Base-by-base conservation (phyloP, 768 basidiomycete species). In the Bullera alba region DNA sequence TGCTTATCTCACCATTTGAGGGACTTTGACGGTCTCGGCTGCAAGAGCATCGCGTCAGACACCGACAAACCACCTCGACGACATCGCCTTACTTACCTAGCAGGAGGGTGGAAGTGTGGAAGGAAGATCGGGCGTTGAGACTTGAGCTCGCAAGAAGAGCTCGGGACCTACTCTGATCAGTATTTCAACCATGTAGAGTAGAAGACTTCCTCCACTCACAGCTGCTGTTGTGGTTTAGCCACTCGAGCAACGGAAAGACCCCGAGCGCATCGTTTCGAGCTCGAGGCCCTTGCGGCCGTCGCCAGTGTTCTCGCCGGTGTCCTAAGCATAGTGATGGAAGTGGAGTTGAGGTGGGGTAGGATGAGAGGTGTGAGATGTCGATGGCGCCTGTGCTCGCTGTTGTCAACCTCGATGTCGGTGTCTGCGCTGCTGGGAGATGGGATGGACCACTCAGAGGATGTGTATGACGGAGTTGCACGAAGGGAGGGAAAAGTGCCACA, bases 21-120 rank as follows among this genome's bases (percentile, higher is more conserved):
- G 91, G 32, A 96, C 91, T 76, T 93, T 89, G 57, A 96, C 80
- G 48, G 84, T 88, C 75, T 92, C 86, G 50, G 83, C 65, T 67
- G 39, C n/a, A 41, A 12, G 34, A 34, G 7, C 25, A 54, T 29
- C 36, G 53, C 25, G 15, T 25, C 32, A 16, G 19, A 4, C 6
- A 19, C 23, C 5, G 36, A 25, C n/a, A 15, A 3, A 3, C 15
- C 22, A 43, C 28, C 17, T 37, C 14, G 29, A 25, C 30, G 36
- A 3, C n/a, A n/a, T n/a, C n/a, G n/a, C n/a, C n/a, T 45, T n/a
- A 56, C 66, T 49, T 49, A 69, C 67, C 67, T 36, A 46, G 51
- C 42, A 59, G 56, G 21, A 64, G 42, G 25, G 64, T 58, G 21
- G 64, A 60, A 17, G 60, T 53, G 46, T 63, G 62, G 50, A 65